Evolutionary conservation across 2,329 filamentous ascomycete species (phyloP).

Genomic region (Penicillium decumbens): DNA sequence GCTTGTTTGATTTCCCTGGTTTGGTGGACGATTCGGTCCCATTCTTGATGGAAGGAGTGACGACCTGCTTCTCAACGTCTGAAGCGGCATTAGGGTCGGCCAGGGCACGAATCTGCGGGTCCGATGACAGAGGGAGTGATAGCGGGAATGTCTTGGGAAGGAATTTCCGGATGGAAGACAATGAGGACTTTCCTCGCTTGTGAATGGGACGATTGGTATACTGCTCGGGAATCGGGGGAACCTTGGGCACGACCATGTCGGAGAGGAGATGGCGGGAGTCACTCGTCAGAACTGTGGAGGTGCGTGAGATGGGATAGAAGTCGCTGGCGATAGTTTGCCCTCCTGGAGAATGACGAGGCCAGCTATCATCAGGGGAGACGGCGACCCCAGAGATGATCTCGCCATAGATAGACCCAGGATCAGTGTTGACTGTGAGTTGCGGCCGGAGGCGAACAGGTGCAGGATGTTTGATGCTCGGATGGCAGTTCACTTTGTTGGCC

Average conservation of each 20-base stretch:
- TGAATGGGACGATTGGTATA: constrained; percentile 16
- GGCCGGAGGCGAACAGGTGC: constrained; percentile 28
- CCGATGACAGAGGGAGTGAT: constrained; percentile 32
- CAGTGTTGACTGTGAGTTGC: constrained; percentile 29
- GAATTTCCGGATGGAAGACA: constrained; percentile 33
- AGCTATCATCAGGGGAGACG: constrained; percentile 22
- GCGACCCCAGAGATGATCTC: constrained; percentile 31
- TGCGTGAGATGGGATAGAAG: constrained; percentile 26
- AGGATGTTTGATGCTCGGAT: constrained; percentile 32
- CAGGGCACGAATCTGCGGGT: constrained; percentile 37
- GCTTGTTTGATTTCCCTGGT: neutral
- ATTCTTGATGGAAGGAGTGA: constrained; percentile 7
- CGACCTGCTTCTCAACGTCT: constrained; percentile 29
- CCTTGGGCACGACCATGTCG: constrained; percentile 24
- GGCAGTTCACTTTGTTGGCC: constrained; percentile 26
- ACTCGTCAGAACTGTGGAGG: constrained; percentile 27
- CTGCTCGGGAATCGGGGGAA: constrained; percentile 18
- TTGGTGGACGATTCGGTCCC: neutral
- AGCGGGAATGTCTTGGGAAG: constrained; percentile 30
- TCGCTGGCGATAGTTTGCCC: constrained; percentile 20
- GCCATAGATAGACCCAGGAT: constrained; percentile 25
- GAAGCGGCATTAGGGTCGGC: constrained; percentile 24
- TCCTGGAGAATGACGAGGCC: constrained; percentile 15
- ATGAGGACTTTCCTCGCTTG: constrained; percentile 32
- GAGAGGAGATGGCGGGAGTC: constrained; percentile 19